Base-by-base conservation (phyloP, 345 rosid genomes). In the Carallia brachiata region DNA sequence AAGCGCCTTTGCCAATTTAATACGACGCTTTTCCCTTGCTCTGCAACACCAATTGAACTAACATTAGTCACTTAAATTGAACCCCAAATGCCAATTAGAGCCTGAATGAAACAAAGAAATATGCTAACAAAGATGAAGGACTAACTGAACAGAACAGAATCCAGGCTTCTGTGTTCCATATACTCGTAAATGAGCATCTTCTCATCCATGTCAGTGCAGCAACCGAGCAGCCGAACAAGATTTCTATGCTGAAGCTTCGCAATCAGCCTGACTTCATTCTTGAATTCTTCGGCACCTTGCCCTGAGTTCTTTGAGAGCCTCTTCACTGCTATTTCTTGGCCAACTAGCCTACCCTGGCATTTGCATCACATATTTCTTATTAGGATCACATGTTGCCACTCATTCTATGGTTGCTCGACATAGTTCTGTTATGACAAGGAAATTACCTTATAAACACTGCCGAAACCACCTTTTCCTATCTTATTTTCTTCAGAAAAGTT, bases 221-320 rank as follows among this genome's bases (percentile, higher is more conserved):
- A 93, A 12, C 90, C 93, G 6, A 90, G 73, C 66, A 90, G 81
- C 1, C 90, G 84, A 19, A 93, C 96, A 13, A 93, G 89, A 74
- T 93, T 93, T 73, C 88, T 79, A 48, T 90, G 97, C 28, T 90
- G 97, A 66, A 93, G 89, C 86, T 82, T 86, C 10, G 97, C 97
- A 37, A 93, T 93, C 52, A 93, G 62, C 27, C 27, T 85, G 6
- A 93, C 88, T 83, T 93, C 98, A 59, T 88, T 93, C 85, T 85
- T 88, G 86, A 93, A 93, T 79, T 90, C 97, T 71, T 83, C 87
- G 1, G 13, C 53, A n/a, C 98, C 97, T 73, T 89, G 98, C 28
- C 74, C 87, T 4, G 97, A 91, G 61, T 62, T 86, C 52, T 71
- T 83, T 0, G 96, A 89, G 8, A 93, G 86, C 71, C 97, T 88